Evolutionary conservation across 441 rosid species (phyloP), one percentile per base, ranked within the genome.

Genomic region (Euphorbia celastroides): DNA sequence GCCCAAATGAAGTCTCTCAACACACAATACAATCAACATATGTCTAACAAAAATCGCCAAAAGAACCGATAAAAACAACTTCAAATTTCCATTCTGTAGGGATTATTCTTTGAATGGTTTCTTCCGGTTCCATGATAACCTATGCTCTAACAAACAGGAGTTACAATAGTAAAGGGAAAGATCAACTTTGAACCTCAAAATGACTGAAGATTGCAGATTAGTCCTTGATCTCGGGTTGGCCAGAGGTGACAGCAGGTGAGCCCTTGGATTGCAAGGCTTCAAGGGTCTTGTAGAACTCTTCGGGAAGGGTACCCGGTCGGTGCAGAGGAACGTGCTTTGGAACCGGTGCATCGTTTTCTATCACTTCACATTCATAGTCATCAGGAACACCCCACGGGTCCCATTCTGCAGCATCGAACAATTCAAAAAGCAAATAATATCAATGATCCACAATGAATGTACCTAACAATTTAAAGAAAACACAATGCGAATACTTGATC

Each of bases 381-480:
- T 92, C 96, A 27, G 95, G 90, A 79, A 90, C 90, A 71, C 90
- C 98, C 96, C 97, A 90, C 50, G 96, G 97, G 80, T 88, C 92
- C 96, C 96, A 89, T 79, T 88, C 92, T 88, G 86, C 69, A 67
- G 65, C 46, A 28, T 60, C 72, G 66, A 25, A 42, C 13, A 23
- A 31, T 14, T 48, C 22, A 28, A 14, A 34, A 23, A 7, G 30
- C 32, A 2, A 30, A 28, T 42, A 16, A 16, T 32, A 6, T 59
- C 60, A 25, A 11, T 25, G 57, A 52, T 7, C 27, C n/a, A 25
- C 30, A 55, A 25, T 55, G 31, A 9, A 52, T 52, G 10, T 14
- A 10, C n/a, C n/a, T n/a, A n/a, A n/a, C n/a, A n/a, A n/a, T n/a
- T n/a, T n/a, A n/a, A n/a, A n/a, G n/a, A n/a, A 6, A 27, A 50